Conservation (phyloP, 1,139 yeast genomes). For the Torulaspora pretoriensis region DNA sequence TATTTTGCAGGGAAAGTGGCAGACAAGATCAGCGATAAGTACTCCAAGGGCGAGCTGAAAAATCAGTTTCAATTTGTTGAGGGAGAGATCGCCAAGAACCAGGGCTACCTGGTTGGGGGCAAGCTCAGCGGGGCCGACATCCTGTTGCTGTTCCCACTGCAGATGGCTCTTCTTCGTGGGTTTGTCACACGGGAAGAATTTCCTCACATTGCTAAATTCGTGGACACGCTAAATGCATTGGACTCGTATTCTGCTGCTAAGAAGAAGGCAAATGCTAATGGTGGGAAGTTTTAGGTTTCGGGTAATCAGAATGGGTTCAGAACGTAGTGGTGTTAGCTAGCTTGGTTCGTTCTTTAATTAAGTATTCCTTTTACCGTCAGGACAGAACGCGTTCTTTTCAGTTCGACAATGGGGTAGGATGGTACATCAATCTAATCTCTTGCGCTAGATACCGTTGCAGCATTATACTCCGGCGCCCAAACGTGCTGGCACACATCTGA, state of each 20-base stretch:
- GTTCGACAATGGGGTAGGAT: too few species aligned
- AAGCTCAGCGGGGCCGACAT: slow-evolving; percentile 59
- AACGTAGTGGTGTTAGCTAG: neutral
- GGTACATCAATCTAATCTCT: too few species aligned
- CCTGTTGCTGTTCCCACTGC: slow-evolving; percentile 45
- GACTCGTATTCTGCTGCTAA: slow-evolving; percentile 15
- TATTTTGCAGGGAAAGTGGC: slow-evolving; percentile 42
- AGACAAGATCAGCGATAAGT: slow-evolving; percentile 43
- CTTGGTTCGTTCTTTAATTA: too few species aligned
- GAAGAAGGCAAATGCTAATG: slow-evolving; percentile 11
- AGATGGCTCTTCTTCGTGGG: slow-evolving; percentile 20
- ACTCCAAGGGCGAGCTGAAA: slow-evolving; percentile 43
- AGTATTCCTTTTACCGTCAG: too few species aligned
- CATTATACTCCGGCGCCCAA: too few species aligned
- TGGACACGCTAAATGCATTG: slow-evolving; percentile 13
- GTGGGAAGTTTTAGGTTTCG: slow-evolving; percentile 4
- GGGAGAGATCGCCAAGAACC: slow-evolving; percentile 39
- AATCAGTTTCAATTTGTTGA: slow-evolving; percentile 45
- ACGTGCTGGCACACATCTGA: too few species aligned
- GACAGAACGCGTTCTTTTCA: too few species aligned
- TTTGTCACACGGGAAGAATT: slow-evolving; percentile 19
- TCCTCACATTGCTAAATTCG: slow-evolving; percentile 23
- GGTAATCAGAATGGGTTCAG: neutral
- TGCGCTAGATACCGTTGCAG: too few species aligned
- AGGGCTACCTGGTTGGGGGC: slow-evolving; percentile 53